Base-by-base conservation (phyloP, 2,329 filamentous ascomycete species). In the Exophiala dermatitidis region DNA sequence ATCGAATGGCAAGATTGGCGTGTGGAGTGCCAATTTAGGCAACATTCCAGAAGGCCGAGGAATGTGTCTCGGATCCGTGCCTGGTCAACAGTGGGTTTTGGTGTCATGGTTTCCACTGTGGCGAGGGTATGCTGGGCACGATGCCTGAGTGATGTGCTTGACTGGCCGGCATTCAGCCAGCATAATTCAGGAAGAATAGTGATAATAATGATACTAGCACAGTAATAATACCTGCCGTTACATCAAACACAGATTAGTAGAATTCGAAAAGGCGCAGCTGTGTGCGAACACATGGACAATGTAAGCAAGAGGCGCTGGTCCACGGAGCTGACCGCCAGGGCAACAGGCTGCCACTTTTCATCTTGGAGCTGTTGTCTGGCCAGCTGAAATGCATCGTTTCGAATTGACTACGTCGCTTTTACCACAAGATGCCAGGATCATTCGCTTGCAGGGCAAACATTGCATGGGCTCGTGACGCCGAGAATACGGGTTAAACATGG, bases 21-120 rank as follows among this genome's bases (percentile, higher is more conserved):
- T 42, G 33, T 49, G 48, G 45, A 47, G 41, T 52, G n/a, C 55
- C 48, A 46, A 41, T 53, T 32, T 54, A 41, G 51, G 55, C 30
- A 57, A 50, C 33, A 26, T 57, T 57, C 55, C 28, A 47, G 55
- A 57, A 57, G 32, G 30, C 5, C 1, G 8, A 30, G 41, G 51
- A 53, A 49, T 31, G 28, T 32, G 42, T 45, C 28, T 31, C 28
- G 32, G 44, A 46, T 37, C 32, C 37, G 31, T 6, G 4, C 4
- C n/a, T 46, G 44, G 44, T 37, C 31, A 19, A 19, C 19, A 28
- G 32, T 37, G 32, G 10, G 28, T 5, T 45, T 45, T 41, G 12
- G 19, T 26, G 19, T 41, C 38, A 41, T 6, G 9, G 28, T 41
- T 41, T 41, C 12, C 19, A 3, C 7, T 12, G 38, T 41, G 38